Conservation (phyloP, 2,329 filamentous ascomycete genomes). For the Scytalidium lignicola region DNA sequence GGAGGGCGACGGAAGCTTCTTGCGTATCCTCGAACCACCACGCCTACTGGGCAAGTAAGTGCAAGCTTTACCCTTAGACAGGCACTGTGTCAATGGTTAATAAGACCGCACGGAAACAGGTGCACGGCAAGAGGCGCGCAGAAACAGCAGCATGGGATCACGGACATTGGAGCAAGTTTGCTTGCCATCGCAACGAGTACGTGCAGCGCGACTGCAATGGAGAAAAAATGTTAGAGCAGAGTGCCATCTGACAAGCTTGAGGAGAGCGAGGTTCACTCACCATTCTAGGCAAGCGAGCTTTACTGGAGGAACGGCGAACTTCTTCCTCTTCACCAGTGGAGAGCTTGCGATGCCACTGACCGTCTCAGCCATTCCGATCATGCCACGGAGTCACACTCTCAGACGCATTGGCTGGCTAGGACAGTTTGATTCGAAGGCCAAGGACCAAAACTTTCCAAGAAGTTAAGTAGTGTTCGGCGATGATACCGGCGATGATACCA, state of each 20-base stretch:
- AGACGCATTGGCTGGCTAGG: neutral
- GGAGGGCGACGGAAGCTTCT: constrained; percentile 1
- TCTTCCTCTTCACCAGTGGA: constrained; percentile 13
- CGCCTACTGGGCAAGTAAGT: constrained; percentile 24
- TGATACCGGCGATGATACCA: no score
- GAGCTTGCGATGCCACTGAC: neutral
- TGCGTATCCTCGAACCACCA: constrained; percentile 22
- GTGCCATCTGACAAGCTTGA: no score
- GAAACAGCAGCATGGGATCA: constrained; percentile 4
- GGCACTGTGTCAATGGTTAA: constrained; percentile 14
- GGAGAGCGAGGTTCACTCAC: constrained; percentile 29
- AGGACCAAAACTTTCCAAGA: neutral
- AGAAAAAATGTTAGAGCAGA: constrained; percentile 6
- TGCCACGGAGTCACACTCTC: neutral
- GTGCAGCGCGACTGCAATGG: constrained; percentile 35
- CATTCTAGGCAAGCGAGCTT: constrained; percentile 47
- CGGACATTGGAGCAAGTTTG: constrained; percentile 39
- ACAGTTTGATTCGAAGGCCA: neutral
- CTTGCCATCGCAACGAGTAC: constrained; percentile 43
- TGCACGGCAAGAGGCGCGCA: constrained; percentile 1
- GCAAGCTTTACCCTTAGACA: constrained; percentile 24
- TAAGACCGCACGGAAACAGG: constrained; percentile 4
- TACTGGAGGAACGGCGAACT: constrained; percentile 36
- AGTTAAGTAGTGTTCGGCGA: neutral
- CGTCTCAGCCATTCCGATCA: neutral